Base-by-base conservation (phyloP, 805 yeast species). In the Pichia scutulata region DNA sequence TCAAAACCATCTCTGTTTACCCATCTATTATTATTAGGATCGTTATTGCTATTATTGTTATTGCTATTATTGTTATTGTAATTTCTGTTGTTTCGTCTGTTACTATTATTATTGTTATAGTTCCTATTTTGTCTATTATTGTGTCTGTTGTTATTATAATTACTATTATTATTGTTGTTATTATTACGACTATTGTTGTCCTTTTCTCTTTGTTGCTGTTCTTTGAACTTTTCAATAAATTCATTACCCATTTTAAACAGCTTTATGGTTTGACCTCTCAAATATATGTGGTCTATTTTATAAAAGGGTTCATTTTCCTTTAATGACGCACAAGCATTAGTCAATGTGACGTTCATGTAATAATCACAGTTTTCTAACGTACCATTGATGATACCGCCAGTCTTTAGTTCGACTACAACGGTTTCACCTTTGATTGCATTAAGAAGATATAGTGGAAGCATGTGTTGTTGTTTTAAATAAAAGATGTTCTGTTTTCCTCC, bases 271-370 rank as follows among this genome's bases (percentile, higher is more conserved):
- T 78, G 84, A 42, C 97, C 97, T 64, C 90, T 82, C 39, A 90
- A 78, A 63, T 89, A 90, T 51, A 84, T 76, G 60, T 87, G 95
- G 3, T 82, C 79, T 43, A 85, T 68, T 61, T 83, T 82, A 48
- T 75, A 65, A 64, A 78, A 86, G 48, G 72, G 72, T 55, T 77
- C 81, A 39, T 86, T 92, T 57, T 75, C 64, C 41, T 80, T 71
- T 58, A 80, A 79, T 16, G 82, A 76, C 62, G 82, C 86, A 44
- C 82, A 78, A 16, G 84, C 97, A 55, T 89, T 82, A 33, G 75
- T 75, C 48, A 93, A 73, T 1, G 96, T 86, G 56, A 93, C 73
- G 66, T 93, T 93, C 99, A 93, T 93, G 89, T 95, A 87, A 39
- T 88, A 82, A 66, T 93, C 99, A 59, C 96, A 89, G 62, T 87